Conservation (phyloP, 2,329 filamentous ascomycete species). For the Byssothecium circinans region DNA sequence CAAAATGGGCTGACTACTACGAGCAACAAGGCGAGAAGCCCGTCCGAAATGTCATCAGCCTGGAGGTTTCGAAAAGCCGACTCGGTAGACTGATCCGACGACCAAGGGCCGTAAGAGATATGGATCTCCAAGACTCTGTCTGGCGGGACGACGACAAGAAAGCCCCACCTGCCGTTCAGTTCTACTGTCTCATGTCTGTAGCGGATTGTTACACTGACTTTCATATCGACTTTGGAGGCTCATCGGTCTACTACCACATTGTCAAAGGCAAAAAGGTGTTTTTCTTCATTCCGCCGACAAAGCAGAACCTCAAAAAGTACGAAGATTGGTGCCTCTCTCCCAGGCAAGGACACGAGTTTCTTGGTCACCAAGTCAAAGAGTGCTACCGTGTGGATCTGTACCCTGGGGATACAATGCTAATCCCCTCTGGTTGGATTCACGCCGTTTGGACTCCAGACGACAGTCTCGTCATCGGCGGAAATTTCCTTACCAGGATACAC, state of each 20-base stretch:
- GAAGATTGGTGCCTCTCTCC: conserved; percentile 71
- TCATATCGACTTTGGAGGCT: conserved; percentile 72
- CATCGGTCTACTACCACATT: conserved; percentile 71
- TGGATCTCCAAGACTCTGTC: conserved; percentile 60
- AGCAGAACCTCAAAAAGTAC: conserved; percentile 69
- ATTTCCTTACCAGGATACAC: conserved; percentile 67
- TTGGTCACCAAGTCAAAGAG: conserved; percentile 65
- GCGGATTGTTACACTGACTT: conserved; percentile 73
- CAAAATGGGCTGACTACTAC: conserved; percentile 68
- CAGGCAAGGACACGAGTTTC: conserved; percentile 66
- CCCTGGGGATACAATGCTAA: conserved; percentile 70
- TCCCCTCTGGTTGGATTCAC: conserved; percentile 72
- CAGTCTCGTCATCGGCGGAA: conserved; percentile 70
- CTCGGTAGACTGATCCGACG: conserved; percentile 64
- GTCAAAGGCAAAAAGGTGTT: conserved; percentile 70
- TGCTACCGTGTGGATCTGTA: conserved; percentile 68
- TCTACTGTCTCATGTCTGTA: conserved; percentile 71
- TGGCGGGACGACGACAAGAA: conserved; percentile 59
- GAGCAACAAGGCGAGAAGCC: conserved; percentile 64
- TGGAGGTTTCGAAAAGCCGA: conserved; percentile 67
- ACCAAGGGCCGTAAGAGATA: conserved; percentile 66
- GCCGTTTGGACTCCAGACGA: conserved; percentile 71
- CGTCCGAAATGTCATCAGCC: conserved; percentile 69
- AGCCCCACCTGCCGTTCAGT: conserved; percentile 65
- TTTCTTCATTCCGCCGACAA: conserved; percentile 70